phyloP scores from a whole-genome alignment of 1,284 basidiomycete species.

The Moesziomyces antarcticus region DNA sequence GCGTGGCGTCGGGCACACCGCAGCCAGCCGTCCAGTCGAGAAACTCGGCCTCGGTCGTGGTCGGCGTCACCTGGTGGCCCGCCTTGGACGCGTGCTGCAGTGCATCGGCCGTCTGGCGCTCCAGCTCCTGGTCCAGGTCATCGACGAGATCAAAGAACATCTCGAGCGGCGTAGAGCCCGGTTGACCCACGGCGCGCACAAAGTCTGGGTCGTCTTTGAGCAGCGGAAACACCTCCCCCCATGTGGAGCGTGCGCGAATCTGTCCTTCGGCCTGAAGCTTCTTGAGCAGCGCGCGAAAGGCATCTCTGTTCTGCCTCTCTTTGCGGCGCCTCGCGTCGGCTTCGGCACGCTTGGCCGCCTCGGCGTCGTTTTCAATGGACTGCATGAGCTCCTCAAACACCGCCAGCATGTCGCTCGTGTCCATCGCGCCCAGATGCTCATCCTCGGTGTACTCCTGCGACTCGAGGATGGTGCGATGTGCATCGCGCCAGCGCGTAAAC shows the following conservation, averaged over 20 bases:
- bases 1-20: slow-evolving; percentile 18
- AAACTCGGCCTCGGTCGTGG: slow-evolving; percentile 71
- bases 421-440: slow-evolving; percentile 49
- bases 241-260: slow-evolving; percentile 84
- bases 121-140: slow-evolving; percentile 83
- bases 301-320: slow-evolving; percentile 59
- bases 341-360: slow-evolving; percentile 22
- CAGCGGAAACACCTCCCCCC: slow-evolving; percentile 85
- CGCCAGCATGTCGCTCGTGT: slow-evolving; percentile 56
- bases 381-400: slow-evolving; percentile 64
- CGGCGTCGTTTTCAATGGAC: slow-evolving; percentile 54
- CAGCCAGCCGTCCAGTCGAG: slow-evolving; percentile 66
- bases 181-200: slow-evolving; percentile 83
- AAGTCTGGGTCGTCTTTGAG: slow-evolving; percentile 86
- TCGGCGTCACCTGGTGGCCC: slow-evolving; percentile 71
- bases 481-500: slow-evolving; percentile 64
- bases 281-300: slow-evolving; percentile 75
- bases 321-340: slow-evolving; percentile 15
- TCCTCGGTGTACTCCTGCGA: slow-evolving; percentile 58
- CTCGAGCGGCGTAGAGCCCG: slow-evolving; percentile 92
- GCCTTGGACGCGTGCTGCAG: slow-evolving; percentile 74
- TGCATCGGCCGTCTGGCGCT: slow-evolving; percentile 77
- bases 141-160: slow-evolving; percentile 96
- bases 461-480: slow-evolving; percentile 60
- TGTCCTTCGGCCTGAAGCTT: slow-evolving; percentile 77